These are phyloP conservation scores for Trichoderma endophyticum DNA, from an alignment of 2,329 filamentous ascomycete species.

Conservation along the genomic window DNA sequence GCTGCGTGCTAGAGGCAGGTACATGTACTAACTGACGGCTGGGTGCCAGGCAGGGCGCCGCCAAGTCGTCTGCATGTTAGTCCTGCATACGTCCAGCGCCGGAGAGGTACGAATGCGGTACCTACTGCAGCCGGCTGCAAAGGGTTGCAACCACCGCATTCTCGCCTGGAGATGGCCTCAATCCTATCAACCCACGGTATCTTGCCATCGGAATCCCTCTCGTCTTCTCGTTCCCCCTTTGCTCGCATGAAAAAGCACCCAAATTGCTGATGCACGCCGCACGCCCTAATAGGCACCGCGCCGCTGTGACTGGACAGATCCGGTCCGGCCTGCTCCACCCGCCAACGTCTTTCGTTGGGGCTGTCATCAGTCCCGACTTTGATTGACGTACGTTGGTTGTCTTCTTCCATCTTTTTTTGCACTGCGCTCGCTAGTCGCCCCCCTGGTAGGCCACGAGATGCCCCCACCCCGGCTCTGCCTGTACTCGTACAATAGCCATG, in stretches of 20 bases:
- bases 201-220: not conserved
- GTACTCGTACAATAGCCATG: not conserved
- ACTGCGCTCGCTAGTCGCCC: constrained; percentile 4
- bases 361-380: not conserved
- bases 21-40: not conserved
- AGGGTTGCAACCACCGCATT: not conserved
- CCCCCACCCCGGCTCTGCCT: not conserved
- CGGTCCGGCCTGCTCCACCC: not conserved
- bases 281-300: not conserved
- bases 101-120: not conserved
- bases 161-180: not conserved
- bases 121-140: not conserved
- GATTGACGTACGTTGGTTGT: not conserved
- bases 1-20: not conserved
- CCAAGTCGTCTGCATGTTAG: not conserved
- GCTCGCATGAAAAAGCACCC: not conserved
- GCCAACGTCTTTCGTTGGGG: not conserved
- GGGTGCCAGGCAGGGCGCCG: not conserved
- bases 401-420: not conserved
- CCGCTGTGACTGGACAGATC: not conserved
- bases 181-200: not conserved
- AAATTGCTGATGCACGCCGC: not conserved
- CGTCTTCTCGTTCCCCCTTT: not conserved
- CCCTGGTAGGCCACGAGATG: constrained; percentile 11
- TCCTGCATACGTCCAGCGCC: not conserved